Evolutionary conservation across 2,329 filamentous ascomycete genomes (phyloP).

Genomic region (Byssothecium circinans): DNA sequence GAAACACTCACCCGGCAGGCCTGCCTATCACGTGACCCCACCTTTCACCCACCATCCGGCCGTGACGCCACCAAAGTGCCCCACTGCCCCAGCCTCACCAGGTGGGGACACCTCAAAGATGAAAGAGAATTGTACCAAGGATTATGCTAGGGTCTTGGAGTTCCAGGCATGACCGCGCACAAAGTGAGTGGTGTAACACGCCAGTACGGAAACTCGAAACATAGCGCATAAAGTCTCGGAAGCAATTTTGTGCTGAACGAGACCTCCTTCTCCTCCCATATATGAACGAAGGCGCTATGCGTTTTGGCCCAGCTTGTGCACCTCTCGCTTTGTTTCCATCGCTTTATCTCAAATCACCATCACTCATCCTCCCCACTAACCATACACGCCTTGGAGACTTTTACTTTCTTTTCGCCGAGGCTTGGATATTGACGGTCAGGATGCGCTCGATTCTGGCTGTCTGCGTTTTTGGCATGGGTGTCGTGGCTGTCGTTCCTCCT

Average conservation of each 20-base stretch:
- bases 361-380: no score
- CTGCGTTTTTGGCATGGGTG: conserved; percentile 5
- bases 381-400: no score
- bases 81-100: not conserved
- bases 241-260: not conserved
- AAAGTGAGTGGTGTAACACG: no score
- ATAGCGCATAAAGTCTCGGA: conserved; percentile 14
- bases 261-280: no score
- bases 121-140: no score
- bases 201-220: conserved; percentile 21
- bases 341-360: no score
- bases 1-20: conserved; percentile 2
- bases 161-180: conserved; percentile 2
- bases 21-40: conserved; percentile 4
- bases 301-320: conserved; percentile 2
- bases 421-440: not conserved
- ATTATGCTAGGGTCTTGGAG: not conserved
- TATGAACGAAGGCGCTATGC: not conserved
- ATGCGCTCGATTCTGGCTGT: conserved; percentile 16
- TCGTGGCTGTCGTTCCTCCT: conserved; percentile 25
- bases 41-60: not conserved
- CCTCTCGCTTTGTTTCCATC: no score
- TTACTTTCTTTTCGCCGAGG: not conserved
- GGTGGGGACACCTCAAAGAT: no score
- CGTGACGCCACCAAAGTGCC: not conserved